Conservation (phyloP, 208 protist genomes). For the Trypanosoma mega region DNA sequence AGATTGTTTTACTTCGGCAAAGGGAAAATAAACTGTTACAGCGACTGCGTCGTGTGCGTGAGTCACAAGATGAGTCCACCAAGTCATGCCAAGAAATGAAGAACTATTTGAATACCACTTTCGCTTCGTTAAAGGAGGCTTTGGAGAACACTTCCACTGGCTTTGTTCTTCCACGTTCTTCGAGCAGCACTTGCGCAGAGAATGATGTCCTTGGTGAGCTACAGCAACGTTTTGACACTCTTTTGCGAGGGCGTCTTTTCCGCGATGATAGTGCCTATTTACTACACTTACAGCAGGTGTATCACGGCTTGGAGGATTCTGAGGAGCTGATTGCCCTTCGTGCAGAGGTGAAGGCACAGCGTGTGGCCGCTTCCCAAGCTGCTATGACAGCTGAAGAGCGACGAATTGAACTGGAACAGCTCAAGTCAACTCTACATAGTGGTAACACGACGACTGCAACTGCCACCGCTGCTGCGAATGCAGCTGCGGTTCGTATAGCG, state of each 20-base stretch:
- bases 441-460: too few relatives aligned
- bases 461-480: too few relatives aligned
- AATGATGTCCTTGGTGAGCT: constrained; percentile 59
- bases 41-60: constrained; percentile 64
- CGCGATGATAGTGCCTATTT: constrained; percentile 78
- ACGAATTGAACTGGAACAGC: constrained; percentile 47
- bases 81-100: constrained; percentile 39
- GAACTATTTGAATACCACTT: constrained; percentile 48
- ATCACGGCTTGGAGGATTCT: constrained; percentile 47
- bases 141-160: constrained; percentile 59
- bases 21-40: constrained; percentile 78
- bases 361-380: constrained; percentile 5
- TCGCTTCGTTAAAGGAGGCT: constrained; percentile 62
- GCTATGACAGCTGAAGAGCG: constrained; percentile 34
- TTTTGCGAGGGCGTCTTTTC: constrained; percentile 63
- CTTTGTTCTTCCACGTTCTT: constrained; percentile 76
- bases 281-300: constrained; percentile 60
- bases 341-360: constrained; percentile 22
- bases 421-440: too few relatives aligned
- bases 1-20: constrained; percentile 78
- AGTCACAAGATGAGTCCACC: constrained; percentile 47
- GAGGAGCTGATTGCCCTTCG: constrained; percentile 57
- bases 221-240: constrained; percentile 35
- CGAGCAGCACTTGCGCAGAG: constrained; percentile 43
- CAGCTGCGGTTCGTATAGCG: too few relatives aligned